Evolutionary conservation across 441 rosid species (phyloP).

Genomic region (Croton laevigatus): DNA sequence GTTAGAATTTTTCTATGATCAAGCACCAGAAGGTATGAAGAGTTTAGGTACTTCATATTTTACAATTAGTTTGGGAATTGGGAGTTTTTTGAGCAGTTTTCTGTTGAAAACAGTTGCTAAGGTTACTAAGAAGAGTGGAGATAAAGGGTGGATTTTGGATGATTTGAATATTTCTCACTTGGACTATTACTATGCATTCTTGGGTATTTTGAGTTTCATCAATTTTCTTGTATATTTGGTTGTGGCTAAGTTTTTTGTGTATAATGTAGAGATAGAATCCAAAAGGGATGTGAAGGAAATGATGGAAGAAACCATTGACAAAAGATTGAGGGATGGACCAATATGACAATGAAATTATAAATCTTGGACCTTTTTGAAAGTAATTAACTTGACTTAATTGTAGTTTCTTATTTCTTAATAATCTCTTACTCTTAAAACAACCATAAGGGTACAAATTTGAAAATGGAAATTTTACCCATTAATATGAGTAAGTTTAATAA

Average conservation of each 20-base stretch:
- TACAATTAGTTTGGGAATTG: constrained; percentile 46
- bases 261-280: constrained; percentile 53
- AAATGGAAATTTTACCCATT: too few species aligned
- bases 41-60: constrained; percentile 69
- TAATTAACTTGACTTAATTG: too few species aligned
- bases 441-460: too few species aligned
- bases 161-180: constrained; percentile 70
- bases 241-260: constrained; percentile 56
- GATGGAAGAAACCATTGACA: constrained; percentile 10
- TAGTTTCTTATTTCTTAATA: too few species aligned
- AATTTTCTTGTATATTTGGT: constrained; percentile 59
- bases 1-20: constrained; percentile 81
- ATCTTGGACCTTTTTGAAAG: too few species aligned
- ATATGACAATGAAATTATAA: too few species aligned
- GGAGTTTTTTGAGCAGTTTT: constrained; percentile 67
- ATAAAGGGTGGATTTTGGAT: constrained; percentile 60
- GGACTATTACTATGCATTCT: constrained; percentile 73
- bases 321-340: not conserved
- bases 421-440: too few species aligned
- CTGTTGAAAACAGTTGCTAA: constrained; percentile 49
- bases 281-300: constrained; percentile 22
- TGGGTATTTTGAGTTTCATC: constrained; percentile 44
- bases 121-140: constrained; percentile 46
- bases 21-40: constrained; percentile 87
- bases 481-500: too few species aligned